These are phyloP conservation scores for Trypethelium eluteriae DNA, from an alignment of 495 filamentous ascomycete genomes.

Conservation along the genomic window DNA sequence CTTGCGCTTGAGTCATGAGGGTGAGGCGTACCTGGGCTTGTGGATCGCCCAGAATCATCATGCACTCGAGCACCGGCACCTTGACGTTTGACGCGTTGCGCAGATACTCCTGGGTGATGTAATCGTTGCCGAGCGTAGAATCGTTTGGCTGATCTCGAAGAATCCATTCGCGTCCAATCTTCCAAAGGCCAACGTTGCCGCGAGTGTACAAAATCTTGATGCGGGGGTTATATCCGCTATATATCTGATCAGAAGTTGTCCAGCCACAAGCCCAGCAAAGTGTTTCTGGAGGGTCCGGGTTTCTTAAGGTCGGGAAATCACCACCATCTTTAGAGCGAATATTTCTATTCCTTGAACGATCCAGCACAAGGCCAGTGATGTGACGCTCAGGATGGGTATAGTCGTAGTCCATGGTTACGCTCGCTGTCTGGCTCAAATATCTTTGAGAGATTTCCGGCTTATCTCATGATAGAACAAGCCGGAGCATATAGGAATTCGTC, in stretches of 20 bases:
- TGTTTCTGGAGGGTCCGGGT: neutral
- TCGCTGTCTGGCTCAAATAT: neutral
- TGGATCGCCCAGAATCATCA: neutral
- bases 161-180: neutral
- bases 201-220: neutral
- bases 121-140: neutral
- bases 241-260: neutral
- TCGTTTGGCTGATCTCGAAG: neutral
- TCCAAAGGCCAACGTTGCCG: neutral
- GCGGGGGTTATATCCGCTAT: neutral
- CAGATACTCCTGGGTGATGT: neutral
- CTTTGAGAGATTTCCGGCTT: neutral
- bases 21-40: neutral
- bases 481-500: neutral
- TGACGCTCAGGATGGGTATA: neutral
- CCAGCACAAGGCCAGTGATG: neutral
- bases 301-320: neutral
- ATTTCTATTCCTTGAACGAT: neutral
- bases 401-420: neutral
- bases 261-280: neutral
- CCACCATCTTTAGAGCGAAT: neutral
- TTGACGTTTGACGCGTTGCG: neutral
- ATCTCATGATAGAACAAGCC: neutral
- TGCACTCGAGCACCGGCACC: neutral
- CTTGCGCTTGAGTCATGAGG: neutral